Percentiles rank a stretch among this genome's conserved stretches.
Conservation (phyloP, 257 asterid species). For the Petunia secreta region DNA sequence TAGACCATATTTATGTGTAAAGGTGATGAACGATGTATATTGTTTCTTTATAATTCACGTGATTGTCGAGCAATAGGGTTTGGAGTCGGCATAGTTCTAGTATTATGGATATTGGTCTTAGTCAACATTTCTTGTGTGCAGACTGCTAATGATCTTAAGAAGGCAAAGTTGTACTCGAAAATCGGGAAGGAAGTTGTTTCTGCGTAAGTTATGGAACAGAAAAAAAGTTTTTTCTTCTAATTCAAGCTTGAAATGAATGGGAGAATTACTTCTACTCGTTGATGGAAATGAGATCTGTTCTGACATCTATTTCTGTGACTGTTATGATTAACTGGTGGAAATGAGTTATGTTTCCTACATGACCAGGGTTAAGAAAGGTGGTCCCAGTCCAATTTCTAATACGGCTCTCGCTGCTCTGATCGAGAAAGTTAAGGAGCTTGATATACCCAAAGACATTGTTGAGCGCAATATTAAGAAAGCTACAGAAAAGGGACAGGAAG, state of each 20-base stretch:
- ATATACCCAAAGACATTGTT: conserved; percentile 81
- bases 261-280: not conserved
- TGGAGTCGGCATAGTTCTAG: conserved; percentile 8
- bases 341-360: conserved; percentile 32
- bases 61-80: conserved; percentile 1
- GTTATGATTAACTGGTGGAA: conserved; percentile 15
- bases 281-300: not conserved
- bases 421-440: conserved; percentile 92
- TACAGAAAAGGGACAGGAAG: conserved; percentile 89
- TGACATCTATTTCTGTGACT: not conserved
- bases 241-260: conserved; percentile 5
- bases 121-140: conserved; percentile 40
- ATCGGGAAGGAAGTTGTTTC: conserved; percentile 94
- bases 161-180: conserved; percentile 71
- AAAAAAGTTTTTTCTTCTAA: conserved; percentile 3
- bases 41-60: not conserved
- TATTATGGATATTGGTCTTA: conserved; percentile 22
- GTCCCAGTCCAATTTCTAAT: conserved; percentile 75
- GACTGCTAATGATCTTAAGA: conserved; percentile 86
- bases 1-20: not conserved
- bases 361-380: conserved; percentile 84
- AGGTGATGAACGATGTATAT: not conserved
- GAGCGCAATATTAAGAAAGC: conserved; percentile 92
- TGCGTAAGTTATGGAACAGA: conserved; percentile 61
- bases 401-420: conserved; percentile 71